Conservation (phyloP, 1,139 yeast species). For the Geotrichum histeridarum region DNA sequence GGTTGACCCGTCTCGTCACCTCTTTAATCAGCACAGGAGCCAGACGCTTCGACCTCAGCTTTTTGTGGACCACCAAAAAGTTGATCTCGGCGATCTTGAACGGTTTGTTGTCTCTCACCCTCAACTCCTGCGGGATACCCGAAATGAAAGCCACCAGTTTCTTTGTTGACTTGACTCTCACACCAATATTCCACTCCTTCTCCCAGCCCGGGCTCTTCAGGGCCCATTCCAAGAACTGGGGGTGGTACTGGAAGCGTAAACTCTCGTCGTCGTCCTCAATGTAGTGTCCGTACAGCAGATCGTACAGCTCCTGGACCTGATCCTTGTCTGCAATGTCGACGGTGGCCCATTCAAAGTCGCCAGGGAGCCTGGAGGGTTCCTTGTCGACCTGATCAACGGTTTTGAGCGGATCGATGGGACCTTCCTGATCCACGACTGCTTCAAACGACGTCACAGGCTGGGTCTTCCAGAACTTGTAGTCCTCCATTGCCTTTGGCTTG, state of each 20-base stretch:
- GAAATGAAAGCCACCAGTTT: constrained; percentile 87
- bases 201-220: constrained; percentile 91
- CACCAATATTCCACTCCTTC: constrained; percentile 89
- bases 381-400: constrained; percentile 67
- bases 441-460: constrained; percentile 84
- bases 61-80: constrained; percentile 89
- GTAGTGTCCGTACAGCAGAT: constrained; percentile 77
- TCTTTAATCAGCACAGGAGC: constrained; percentile 93
- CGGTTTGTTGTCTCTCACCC: constrained; percentile 50
- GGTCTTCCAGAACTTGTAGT: constrained; percentile 95
- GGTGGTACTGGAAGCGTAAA: constrained; percentile 84
- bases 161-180: constrained; percentile 68
- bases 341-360: constrained; percentile 84
- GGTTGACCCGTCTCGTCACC: constrained; percentile 87
- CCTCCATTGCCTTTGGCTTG: constrained; percentile 63
- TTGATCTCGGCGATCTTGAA: constrained; percentile 82
- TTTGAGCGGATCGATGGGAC: constrained; percentile 78
- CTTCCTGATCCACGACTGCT: constrained; percentile 58
- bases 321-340: constrained; percentile 57
- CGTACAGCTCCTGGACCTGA: constrained; percentile 70
- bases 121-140: constrained; percentile 74
- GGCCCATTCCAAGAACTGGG: constrained; percentile 87
- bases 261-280: constrained; percentile 92
- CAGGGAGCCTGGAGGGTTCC: constrained; percentile 63
- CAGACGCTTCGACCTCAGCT: constrained; percentile 84